Percentiles rank a stretch among this genome's conserved stretches.
Conservation (phyloP, 345 rosid genomes). For the Psidium friedrichsthalianum region DNA sequence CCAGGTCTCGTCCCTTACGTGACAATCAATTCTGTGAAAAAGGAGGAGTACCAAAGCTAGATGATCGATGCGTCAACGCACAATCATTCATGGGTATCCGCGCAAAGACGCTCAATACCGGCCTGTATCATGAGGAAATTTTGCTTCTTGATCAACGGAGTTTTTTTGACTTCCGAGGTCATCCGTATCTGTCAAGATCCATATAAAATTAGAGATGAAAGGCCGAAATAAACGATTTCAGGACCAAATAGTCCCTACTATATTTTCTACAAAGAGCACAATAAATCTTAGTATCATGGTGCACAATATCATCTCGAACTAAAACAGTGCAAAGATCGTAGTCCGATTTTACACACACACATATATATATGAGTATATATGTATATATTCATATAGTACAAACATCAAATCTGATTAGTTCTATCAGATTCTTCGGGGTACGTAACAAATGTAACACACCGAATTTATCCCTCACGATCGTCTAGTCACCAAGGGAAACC, state of each 20-base stretch:
- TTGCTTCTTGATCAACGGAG: neutral
- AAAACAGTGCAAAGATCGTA: neutral
- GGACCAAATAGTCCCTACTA: neutral
- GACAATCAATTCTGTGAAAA: neutral
- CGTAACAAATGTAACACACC: neutral
- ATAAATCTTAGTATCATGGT: neutral
- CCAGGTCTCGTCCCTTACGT: neutral
- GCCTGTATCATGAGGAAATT: neutral
- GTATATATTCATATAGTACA: neutral
- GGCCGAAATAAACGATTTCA: neutral
- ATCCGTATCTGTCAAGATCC: neutral
- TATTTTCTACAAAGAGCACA: neutral
- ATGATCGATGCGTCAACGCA: neutral
- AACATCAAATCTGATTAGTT: neutral
- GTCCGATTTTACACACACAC: neutral
- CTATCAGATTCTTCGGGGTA: neutral
- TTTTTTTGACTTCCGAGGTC: neutral
- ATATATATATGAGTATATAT: neutral
- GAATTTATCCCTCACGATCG: neutral
- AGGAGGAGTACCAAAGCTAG: neutral
- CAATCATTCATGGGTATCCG: neutral
- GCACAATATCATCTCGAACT: neutral
- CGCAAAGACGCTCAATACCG: neutral
- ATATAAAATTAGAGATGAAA: neutral
- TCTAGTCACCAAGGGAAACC: conserved; percentile 36